Evolutionary conservation across 805 yeast genomes (phyloP).

Genomic region (Starmerella davenportii): DNA sequence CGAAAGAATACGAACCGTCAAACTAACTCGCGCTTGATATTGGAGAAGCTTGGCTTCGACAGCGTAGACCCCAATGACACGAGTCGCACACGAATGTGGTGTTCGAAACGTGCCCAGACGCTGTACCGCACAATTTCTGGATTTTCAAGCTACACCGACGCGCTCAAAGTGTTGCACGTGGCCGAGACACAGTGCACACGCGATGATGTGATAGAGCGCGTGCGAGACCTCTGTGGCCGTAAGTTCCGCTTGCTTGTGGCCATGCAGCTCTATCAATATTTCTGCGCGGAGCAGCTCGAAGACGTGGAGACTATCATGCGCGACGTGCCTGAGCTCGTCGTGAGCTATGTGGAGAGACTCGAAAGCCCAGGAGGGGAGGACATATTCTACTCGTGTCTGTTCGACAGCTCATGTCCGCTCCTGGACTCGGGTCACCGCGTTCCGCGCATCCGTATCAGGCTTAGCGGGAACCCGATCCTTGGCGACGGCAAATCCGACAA

Average conservation of each 20-base stretch:
- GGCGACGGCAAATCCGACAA: slow-evolving; percentile 80
- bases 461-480: slow-evolving; percentile 65
- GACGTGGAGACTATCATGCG: slow-evolving; percentile 58
- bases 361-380: background rate
- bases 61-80: slow-evolving; percentile 16
- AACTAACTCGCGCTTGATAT: slow-evolving; percentile 2
- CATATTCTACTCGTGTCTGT: slow-evolving; percentile 40
- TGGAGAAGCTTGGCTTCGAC: slow-evolving; percentile 13
- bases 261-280: slow-evolving; percentile 65
- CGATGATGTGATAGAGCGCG: slow-evolving; percentile 21
- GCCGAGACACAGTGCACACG: slow-evolving; percentile 44
- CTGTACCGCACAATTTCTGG: slow-evolving; percentile 71
- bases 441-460: slow-evolving; percentile 44
- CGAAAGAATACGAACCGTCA: background rate
- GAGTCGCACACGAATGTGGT: slow-evolving; percentile 69
- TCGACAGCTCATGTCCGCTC: slow-evolving; percentile 54
- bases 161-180: slow-evolving; percentile 48
- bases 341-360: slow-evolving; percentile 11
- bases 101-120: slow-evolving; percentile 69
- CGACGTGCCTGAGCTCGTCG: slow-evolving; percentile 66
- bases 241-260: slow-evolving; percentile 68
- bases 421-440: slow-evolving; percentile 38
- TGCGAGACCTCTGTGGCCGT: slow-evolving; percentile 55
- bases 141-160: slow-evolving; percentile 58
- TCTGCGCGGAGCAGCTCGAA: slow-evolving; percentile 55